Base-by-base conservation (phyloP, 2,329 filamentous ascomycete genomes). In the Bipolaris zeicola region DNA sequence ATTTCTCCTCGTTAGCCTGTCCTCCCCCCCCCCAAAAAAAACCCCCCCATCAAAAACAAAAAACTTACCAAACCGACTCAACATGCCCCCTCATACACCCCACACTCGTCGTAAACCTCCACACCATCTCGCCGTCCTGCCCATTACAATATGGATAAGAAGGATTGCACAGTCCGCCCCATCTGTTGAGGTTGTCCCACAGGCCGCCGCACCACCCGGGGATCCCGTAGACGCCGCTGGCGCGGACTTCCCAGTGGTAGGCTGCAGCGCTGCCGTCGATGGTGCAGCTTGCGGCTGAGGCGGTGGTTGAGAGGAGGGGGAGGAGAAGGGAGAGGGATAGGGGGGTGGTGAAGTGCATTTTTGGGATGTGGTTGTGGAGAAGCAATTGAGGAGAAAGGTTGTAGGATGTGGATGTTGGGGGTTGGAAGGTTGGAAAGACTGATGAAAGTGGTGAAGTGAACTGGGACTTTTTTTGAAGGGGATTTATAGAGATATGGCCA, bases 51-150 rank as follows among this genome's bases (percentile, higher is more conserved):
- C 22, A 44, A 28, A 13, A 31, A 16, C 16, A 16, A 16, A 16
- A 31, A 31, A 11, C 42, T 18, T 44, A 44, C 42, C 42, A 44
- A 44, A 44, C 42, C 7, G 42, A 44, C 16, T 44, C 42, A 44
- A 44, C 11, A n/a, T 44, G 42, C 10, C 26, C 24, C 8, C 24
- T 26, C 13, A 11, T 31, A n/a, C 42, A 44, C 5, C 11, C 42
- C 14, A 16, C 5, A 10, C 42, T 16, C 16, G 42, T 31, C 16
- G 42, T 44, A 44, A 44, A 44, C 3, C 28, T 44, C 42, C 42
- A 44, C 16, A 44, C n/a, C 42, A 44, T 18, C 10, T 44, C 24
- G 3, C 42, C 42, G 18, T 44, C 42, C 7, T 44, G 28, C 14
- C 42, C 42, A 10, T 44, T 44, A 8, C 42, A 44, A 31, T 44